phyloP scores from a whole-genome alignment of 345 rosid genomes.

The Eucalyptus erythrocorys region DNA sequence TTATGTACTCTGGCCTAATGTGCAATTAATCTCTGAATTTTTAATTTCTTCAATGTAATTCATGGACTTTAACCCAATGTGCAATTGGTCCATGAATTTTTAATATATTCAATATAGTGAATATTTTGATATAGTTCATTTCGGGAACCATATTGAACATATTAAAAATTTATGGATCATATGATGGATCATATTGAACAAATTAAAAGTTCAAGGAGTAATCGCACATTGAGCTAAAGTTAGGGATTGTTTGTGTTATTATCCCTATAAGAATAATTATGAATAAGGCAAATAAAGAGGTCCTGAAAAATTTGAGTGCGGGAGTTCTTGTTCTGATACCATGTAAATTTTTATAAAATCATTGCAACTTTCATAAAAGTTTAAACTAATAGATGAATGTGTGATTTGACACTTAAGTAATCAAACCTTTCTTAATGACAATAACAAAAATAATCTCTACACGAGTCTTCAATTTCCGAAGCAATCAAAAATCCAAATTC shows the following conservation, averaged over 20 bases:
- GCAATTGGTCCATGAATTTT: too few relatives aligned
- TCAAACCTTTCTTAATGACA: not conserved
- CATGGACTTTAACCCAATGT: too few relatives aligned
- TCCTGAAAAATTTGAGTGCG: accelerated
- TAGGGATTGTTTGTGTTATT: accelerated
- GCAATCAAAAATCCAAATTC: not conserved
- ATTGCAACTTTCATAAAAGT: accelerated
- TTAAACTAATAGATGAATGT: not conserved
- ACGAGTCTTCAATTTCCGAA: not conserved
- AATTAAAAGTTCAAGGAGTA: too few relatives aligned
- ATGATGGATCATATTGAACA: accelerated
- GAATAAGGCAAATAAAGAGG: not conserved
- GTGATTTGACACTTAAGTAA: not conserved
- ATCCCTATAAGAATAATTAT: not conserved
- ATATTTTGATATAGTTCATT: too few relatives aligned
- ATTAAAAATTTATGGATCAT: too few relatives aligned
- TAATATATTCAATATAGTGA: too few relatives aligned
- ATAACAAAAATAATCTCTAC: not conserved
- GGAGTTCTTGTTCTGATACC: accelerated
- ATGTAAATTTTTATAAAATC: not conserved
- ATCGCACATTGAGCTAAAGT: too few relatives aligned
- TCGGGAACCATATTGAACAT: accelerated
- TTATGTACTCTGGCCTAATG: too few relatives aligned
- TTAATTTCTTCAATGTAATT: too few relatives aligned
- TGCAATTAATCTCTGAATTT: too few relatives aligned